phyloP scores from a whole-genome alignment of 2,329 filamentous ascomycete species.

The Aspergillus carbonarius region DNA sequence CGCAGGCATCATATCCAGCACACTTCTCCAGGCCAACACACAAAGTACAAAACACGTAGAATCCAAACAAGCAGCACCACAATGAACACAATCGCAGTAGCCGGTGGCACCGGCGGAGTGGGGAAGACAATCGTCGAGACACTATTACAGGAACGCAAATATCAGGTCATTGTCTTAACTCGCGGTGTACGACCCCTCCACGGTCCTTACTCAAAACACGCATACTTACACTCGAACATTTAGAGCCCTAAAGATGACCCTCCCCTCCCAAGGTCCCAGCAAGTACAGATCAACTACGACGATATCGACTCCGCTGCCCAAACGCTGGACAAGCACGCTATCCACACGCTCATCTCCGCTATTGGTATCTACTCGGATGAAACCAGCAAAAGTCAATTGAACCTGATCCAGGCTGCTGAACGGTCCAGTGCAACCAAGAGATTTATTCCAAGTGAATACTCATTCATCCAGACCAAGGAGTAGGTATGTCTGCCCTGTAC shows the following conservation, averaged over 20 bases:
- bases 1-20: background rate
- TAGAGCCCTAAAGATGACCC: slow-evolving; percentile 4
- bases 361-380: slow-evolving; percentile 34
- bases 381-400: slow-evolving; percentile 38
- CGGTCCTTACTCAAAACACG: background rate
- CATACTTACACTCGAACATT: background rate
- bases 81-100: slow-evolving; percentile 48
- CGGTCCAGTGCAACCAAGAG: slow-evolving; percentile 38
- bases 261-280: slow-evolving; percentile 11
- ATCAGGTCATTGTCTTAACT: slow-evolving; percentile 44
- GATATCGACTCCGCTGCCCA: slow-evolving; percentile 28
- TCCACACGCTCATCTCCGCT: slow-evolving; percentile 49
- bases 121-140: slow-evolving; percentile 50
- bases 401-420: slow-evolving; percentile 48
- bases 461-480: slow-evolving; percentile 34
- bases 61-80: background rate
- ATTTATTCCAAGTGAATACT: slow-evolving; percentile 48
- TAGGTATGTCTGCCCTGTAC: slow-evolving; percentile 20
- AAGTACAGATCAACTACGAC: slow-evolving; percentile 35
- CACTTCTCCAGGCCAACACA: background rate
- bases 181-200: slow-evolving; percentile 36
- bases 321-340: slow-evolving; percentile 37
- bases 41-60: no score
- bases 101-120: slow-evolving; percentile 49
- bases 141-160: slow-evolving; percentile 32